phyloP scores from a whole-genome alignment of 345 rosid species.

The Geranium brycei region DNA sequence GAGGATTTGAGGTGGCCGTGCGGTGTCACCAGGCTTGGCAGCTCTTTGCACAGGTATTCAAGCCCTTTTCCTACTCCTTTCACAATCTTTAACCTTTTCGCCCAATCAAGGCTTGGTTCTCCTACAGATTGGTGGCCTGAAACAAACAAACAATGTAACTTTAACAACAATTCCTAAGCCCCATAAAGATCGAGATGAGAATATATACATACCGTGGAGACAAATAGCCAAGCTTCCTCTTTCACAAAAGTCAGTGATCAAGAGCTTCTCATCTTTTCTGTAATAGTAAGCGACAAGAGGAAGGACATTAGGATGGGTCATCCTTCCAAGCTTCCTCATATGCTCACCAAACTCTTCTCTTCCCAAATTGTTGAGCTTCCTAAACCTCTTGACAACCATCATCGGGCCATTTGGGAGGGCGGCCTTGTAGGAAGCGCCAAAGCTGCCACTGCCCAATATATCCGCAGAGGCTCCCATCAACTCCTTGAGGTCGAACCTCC shows the following conservation, averaged over 20 bases:
- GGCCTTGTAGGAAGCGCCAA: constrained; percentile 75
- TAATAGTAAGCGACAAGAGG: constrained; percentile 79
- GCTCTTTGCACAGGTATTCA: constrained; percentile 43
- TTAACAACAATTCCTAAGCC: no score
- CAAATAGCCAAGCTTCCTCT: constrained; percentile 69
- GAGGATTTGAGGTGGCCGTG: constrained; percentile 94
- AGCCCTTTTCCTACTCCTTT: constrained; percentile 74
- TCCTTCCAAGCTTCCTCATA: constrained; percentile 66
- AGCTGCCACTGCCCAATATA: constrained; percentile 75
- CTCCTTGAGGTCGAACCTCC: constrained; percentile 60
- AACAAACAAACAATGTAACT: background rate
- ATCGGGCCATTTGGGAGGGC: constrained; percentile 23
- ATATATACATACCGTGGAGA: constrained; percentile 54
- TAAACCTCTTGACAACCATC: constrained; percentile 85
- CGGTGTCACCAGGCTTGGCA: constrained; percentile 58
- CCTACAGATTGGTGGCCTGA: constrained; percentile 41
- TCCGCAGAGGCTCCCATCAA: constrained; percentile 80
- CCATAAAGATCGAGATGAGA: no score
- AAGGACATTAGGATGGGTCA: constrained; percentile 57
- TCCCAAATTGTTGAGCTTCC: constrained; percentile 71
- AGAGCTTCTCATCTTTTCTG: constrained; percentile 76
- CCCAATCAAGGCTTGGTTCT: constrained; percentile 56
- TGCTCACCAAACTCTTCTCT: constrained; percentile 76
- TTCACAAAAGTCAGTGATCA: constrained; percentile 39
- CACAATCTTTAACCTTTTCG: constrained; percentile 47